Percentiles rank a stretch among this genome's conserved stretches.
phyloP scores from a whole-genome alignment of 495 filamentous ascomycete species.

The Neurospora discreta region DNA sequence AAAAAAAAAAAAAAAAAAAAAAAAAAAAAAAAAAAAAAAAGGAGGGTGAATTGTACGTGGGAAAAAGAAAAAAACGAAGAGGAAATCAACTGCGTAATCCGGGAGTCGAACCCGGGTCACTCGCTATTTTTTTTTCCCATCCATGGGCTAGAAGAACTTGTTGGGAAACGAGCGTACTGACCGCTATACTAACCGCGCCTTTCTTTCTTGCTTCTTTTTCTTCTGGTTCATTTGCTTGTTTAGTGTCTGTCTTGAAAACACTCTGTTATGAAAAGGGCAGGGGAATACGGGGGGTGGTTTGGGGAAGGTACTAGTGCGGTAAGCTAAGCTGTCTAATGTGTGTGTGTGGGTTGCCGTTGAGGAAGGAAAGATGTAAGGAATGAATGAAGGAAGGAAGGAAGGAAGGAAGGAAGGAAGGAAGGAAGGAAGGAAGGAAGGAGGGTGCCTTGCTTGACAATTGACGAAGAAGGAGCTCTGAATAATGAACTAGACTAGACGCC shows the following conservation, averaged over 20 bases:
- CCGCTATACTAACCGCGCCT: background rate
- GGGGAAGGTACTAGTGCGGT: background rate
- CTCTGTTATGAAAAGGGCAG: background rate
- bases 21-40: background rate
- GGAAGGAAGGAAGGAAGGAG: background rate
- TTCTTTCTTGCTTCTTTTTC: too few species aligned
- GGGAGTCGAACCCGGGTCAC: background rate
- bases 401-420: background rate
- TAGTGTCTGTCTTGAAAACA: background rate
- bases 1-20: background rate
- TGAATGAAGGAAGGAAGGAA: background rate
- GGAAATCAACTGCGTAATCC: background rate
- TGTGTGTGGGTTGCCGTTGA: background rate
- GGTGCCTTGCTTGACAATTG: background rate
- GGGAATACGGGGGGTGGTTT: background rate
- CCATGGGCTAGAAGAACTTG: background rate
- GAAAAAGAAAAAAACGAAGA: background rate
- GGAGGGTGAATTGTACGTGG: too few species aligned
- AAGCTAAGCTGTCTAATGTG: background rate
- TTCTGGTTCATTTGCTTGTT: background rate
- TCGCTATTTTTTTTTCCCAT: background rate
- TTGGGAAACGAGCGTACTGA: background rate
- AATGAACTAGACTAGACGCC: too few species aligned
- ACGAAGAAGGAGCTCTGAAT: background rate
- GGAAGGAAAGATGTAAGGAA: background rate